Evolutionary conservation across 2,329 filamentous ascomycete species (phyloP).

Genomic region (Trichoderma sp.): DNA sequence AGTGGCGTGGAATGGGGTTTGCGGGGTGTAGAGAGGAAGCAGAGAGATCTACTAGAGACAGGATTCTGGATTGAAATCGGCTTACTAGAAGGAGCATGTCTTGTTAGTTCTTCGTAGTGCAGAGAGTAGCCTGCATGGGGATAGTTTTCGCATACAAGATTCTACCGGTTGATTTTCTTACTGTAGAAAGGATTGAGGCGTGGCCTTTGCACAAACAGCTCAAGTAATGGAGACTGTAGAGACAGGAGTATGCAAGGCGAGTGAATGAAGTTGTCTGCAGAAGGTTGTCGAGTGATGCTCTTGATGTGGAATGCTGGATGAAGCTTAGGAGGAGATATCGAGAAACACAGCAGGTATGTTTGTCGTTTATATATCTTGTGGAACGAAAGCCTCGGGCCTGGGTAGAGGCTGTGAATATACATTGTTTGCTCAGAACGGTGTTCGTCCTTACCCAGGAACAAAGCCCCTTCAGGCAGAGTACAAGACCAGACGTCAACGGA

Average conservation of each 20-base stretch:
- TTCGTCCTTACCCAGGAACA: slow-evolving; percentile 18
- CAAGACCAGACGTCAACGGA: slow-evolving; percentile 21
- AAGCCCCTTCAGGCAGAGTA: slow-evolving; percentile 16
- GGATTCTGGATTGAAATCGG: not conserved
- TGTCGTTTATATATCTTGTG: slow-evolving; percentile 20
- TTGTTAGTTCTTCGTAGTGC: not conserved
- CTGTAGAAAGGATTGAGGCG: not conserved
- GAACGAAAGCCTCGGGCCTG: slow-evolving; percentile 15
- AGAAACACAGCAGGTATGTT: slow-evolving; percentile 15
- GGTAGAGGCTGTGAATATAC: slow-evolving; percentile 18
- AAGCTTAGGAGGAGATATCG: slow-evolving; percentile 12
- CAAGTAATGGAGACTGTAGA: not conserved
- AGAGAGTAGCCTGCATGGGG: not conserved
- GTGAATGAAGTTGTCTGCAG: not conserved
- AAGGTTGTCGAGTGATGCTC: not conserved
- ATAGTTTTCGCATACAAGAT: not conserved
- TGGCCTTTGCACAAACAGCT: not conserved
- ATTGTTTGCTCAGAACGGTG: slow-evolving; percentile 18
- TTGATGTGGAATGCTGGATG: slow-evolving; percentile 3
- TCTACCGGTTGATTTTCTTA: not conserved
- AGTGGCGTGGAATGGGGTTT: not conserved
- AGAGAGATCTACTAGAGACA: not conserved
- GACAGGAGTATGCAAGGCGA: not conserved
- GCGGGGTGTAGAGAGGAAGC: not conserved
- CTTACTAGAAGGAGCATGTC: not conserved